These are phyloP conservation scores for Suhomyces sp. DNA, from an alignment of 805 yeast species.

Conservation along the genomic window DNA sequence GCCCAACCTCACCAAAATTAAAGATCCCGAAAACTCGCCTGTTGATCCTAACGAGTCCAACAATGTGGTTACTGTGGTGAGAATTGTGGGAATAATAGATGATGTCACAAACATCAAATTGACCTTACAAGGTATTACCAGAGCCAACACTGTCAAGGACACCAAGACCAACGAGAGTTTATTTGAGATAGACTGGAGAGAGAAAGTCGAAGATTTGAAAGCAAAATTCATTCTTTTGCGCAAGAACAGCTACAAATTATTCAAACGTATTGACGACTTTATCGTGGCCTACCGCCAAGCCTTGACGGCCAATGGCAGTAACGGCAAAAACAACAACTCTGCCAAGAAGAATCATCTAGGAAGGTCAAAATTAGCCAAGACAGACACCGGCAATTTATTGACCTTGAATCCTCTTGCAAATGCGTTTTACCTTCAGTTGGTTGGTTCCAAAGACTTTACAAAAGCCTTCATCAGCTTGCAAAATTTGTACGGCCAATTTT, in stretches of 20 bases:
- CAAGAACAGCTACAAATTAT: conserved; percentile 17
- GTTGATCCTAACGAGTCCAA: conserved; percentile 5
- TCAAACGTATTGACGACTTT: conserved; percentile 40
- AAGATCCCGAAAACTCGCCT: conserved; percentile 15
- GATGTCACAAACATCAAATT: conserved; percentile 43
- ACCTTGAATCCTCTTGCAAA: conserved; percentile 60
- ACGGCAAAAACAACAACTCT: conserved; percentile 1
- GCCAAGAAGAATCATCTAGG: conserved; percentile 12
- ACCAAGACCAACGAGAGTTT: conserved; percentile 22
- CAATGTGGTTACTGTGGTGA: conserved; percentile 41
- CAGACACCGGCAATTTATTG: conserved; percentile 30
- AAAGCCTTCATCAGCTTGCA: conserved; percentile 43
- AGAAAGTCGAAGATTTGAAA: conserved; percentile 15
- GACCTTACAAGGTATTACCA: conserved; percentile 48
- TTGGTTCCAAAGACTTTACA: conserved; percentile 45
- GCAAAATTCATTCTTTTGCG: conserved; percentile 19
- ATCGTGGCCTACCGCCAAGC: conserved; percentile 37
- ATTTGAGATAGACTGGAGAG: conserved; percentile 26
- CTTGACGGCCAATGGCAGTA: conserved; percentile 13
- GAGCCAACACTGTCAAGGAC: conserved; percentile 31
- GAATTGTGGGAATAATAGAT: conserved; percentile 47
- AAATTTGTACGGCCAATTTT: conserved; percentile 28
- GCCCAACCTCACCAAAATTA: conserved; percentile 32
- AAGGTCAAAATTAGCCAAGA: conserved; percentile 9
- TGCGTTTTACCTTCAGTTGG: conserved; percentile 54